Evolutionary conservation across 1,284 basidiomycete species (phyloP).

Genomic region (Amylostereum chailletii): DNA sequence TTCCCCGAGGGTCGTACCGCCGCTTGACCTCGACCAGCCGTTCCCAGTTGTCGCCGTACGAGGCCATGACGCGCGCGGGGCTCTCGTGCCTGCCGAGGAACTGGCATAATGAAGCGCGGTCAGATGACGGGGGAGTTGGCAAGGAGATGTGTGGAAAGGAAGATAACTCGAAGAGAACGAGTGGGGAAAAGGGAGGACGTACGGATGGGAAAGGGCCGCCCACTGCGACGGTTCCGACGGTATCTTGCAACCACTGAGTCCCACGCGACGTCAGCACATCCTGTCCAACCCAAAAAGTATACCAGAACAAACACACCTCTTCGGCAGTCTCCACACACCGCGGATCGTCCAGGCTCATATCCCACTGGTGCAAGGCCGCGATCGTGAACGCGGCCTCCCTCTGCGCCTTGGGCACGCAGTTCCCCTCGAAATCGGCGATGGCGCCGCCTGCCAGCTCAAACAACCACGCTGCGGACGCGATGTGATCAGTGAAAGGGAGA

Average conservation of each 20-base stretch:
- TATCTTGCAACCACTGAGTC: slow-evolving; percentile 65
- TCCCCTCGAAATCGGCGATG: slow-evolving; percentile 63
- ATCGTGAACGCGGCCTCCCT: slow-evolving; percentile 78
- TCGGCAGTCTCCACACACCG: slow-evolving; percentile 75
- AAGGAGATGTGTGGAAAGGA: too few relatives aligned
- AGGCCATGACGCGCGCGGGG: slow-evolving; percentile 51
- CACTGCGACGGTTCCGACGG: slow-evolving; percentile 56
- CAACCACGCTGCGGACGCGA: slow-evolving; percentile 60
- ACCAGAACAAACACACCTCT: slow-evolving; percentile 38
- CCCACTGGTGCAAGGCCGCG: slow-evolving; percentile 89
- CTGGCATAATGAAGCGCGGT: slow-evolving; percentile 27
- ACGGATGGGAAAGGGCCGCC: slow-evolving; percentile 82
- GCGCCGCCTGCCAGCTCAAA: slow-evolving; percentile 86
- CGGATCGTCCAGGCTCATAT: slow-evolving; percentile 70
- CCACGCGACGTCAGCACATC: neutral
- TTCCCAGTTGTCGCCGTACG: slow-evolving; percentile 67
- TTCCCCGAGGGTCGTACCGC: slow-evolving; percentile 62
- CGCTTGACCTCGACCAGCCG: slow-evolving; percentile 63
- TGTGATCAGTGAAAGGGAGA: neutral
- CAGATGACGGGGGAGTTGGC: neutral
- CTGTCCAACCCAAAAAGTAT: slow-evolving; percentile 7
- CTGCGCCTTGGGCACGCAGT: slow-evolving; percentile 67
- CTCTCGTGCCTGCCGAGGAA: slow-evolving; percentile 71
- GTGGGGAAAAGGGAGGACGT: slow-evolving; percentile 21
- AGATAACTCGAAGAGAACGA: neutral